Evolutionary conservation across 345 rosid genomes (phyloP), one percentile per base, ranked within the genome.

Genomic region (Turnera subulata): DNA sequence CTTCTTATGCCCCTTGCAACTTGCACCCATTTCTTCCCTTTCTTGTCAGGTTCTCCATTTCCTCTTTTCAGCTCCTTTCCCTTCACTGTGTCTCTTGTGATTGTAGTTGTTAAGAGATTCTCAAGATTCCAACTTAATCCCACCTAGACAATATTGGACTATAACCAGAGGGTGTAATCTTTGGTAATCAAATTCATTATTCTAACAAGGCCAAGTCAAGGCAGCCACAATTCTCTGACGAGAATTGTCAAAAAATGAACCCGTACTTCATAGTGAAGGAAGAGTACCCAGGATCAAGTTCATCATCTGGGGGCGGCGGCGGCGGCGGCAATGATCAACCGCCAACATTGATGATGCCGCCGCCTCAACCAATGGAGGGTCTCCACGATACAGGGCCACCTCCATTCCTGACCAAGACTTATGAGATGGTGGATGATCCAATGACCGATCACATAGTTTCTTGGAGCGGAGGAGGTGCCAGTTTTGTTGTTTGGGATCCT

Each of bases 341-440:
- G 24, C 50, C 68, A 18, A 1, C 20, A 10, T 1, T 11, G 59
- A 43, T 50, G 58, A 20, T 25, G 64, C 29, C 54, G 20, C 61
- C 63, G 21, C 91, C 82, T 15, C 82, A 68, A 68, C 96, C 98
- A 25, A 62, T 78, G 67, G 91, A 88, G 59, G 91, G 93, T 4
- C 83, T 91, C 19, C 82, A 82, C 22, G 97, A 91, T 40, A 8
- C 75, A 25, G 71, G 71, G 7, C 76, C 67, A 33, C 67, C 76
- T 2, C 74, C 74, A 54, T 70, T 70, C 53, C 39, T 70, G 43
- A 64, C 48, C 23, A 70, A 70, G 65, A 64, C 74, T 23, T 70
- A 18, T 47, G 74, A 70, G 24, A 70, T 70, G 69, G 74, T 64
- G 45, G 74, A 64, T 32, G 70, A 70, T 19, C 64, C 57, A 49